Percentiles rank a stretch among this genome's conserved stretches.
phyloP scores from a whole-genome alignment of 352 stramenopile genomes.

The Globisporangium camurandrum region DNA sequence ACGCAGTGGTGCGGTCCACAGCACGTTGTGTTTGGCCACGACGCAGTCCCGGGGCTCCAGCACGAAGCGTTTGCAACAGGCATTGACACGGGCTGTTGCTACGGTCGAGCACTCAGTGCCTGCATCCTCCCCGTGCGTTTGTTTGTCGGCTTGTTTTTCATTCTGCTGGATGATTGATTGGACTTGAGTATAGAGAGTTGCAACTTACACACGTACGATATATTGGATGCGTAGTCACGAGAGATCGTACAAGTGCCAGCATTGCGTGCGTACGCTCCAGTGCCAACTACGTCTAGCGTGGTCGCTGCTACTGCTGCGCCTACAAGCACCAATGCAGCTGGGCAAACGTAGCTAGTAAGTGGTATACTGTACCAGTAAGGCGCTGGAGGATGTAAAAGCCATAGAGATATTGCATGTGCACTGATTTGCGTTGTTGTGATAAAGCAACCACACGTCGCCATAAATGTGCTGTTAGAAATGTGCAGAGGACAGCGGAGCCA shows the following conservation, averaged over 20 bases:
- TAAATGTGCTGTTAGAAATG: too few relatives aligned
- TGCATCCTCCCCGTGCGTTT: conserved; percentile 75
- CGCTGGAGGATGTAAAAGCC: too few relatives aligned
- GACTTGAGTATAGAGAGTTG: background rate
- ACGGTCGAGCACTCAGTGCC: conserved; percentile 79
- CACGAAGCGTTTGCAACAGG: conserved; percentile 85
- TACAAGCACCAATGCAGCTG: too few relatives aligned
- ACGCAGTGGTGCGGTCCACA: conserved; percentile 69
- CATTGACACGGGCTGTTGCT: conserved; percentile 89
- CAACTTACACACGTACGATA: background rate
- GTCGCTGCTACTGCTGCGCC: background rate
- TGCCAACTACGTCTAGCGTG: background rate
- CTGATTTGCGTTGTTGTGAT: too few relatives aligned
- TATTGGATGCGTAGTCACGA: background rate
- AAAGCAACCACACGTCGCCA: too few relatives aligned
- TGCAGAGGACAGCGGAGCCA: too few relatives aligned
- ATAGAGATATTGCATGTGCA: too few relatives aligned
- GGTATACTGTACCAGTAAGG: too few relatives aligned
- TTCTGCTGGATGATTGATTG: background rate
- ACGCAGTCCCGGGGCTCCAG: conserved; percentile 80
- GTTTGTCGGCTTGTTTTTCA: background rate
- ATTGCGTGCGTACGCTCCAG: conserved; percentile 5
- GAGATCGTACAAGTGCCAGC: conserved; percentile 13
- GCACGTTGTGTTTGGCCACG: conserved; percentile 90
- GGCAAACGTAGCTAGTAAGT: too few relatives aligned